Base-by-base conservation (phyloP, 2,329 filamentous ascomycete species). In the Penicillium sp. region DNA sequence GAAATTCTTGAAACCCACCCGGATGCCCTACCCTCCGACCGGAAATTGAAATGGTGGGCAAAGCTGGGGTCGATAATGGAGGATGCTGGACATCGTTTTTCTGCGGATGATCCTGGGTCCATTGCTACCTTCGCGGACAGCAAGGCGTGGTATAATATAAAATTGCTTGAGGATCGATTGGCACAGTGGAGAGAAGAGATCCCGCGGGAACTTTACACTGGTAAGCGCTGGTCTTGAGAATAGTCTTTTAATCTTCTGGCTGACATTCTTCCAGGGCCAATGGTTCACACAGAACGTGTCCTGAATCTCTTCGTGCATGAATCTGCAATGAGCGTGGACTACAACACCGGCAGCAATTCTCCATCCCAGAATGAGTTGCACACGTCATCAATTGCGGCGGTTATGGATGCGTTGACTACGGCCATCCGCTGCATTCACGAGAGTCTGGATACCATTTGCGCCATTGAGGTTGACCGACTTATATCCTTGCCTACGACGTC, bases 261-360 rank as follows among this genome's bases (percentile, higher is more conserved):
- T 55, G 34, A 62, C 25, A 15, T 53, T 16, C 45, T 59, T 36
- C 43, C 43, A 87, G 87, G 83, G n/a, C 80, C 84, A 0, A 76
- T 91, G 45, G 76, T 78, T 19, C 81, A 91, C 62, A 83, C 83
- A 59, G 86, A 90, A 62, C 79, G 87, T 61, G 82, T 88, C 2
- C 70, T 90, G 36, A 87, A 81, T 60, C 76, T 92, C 3, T 91
- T 89, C 69, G 86, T 92, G 77, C 87, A 92, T 70, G 90, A 92
- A 72, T 84, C 90, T 53, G 86, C 84, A 3, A 83, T 92, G 61
- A 86, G 90, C 61, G 79, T 83, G 9, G 86, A 89, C 51, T 82
- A 60, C 13, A 59, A 36, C 21, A 78, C 80, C 2, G 80, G 84
- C 8, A 81, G 60, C 15, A 46, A 56, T 4, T 64, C 60, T 8